Evolutionary conservation across 352 stramenopile species (phyloP).

Genomic region (Phytophthora sojae): DNA sequence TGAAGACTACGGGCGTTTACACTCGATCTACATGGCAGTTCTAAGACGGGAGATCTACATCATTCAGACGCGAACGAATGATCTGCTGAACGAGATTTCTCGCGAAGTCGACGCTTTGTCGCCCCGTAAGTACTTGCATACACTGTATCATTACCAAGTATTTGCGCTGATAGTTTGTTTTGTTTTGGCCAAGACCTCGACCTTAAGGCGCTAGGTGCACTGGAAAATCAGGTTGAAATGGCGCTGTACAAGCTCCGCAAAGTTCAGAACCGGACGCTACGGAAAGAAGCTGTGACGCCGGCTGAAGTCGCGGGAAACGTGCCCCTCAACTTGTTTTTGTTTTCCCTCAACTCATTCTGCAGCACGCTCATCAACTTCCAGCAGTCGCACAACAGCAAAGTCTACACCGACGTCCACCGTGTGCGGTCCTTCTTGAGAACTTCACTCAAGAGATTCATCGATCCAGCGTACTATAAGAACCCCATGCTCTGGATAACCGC

Average conservation of each 20-base stretch:
- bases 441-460: conserved; percentile 55
- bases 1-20: conserved; percentile 67
- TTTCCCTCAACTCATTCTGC: conserved; percentile 82
- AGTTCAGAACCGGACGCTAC: conserved; percentile 61
- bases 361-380: conserved; percentile 74
- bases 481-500: conserved; percentile 49
- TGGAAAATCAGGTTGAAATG: conserved; percentile 72
- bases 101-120: conserved; percentile 53
- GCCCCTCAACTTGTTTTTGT: conserved; percentile 78
- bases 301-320: conserved; percentile 77
- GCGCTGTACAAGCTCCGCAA: conserved; percentile 65
- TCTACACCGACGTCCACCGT: conserved; percentile 51
- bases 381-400: conserved; percentile 62
- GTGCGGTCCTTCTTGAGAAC: conserved; percentile 53
- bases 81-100: conserved; percentile 71
- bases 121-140: conserved; percentile 39
- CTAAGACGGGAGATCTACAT: conserved; percentile 79
- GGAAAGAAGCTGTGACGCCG: conserved; percentile 49
- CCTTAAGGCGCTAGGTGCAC: conserved; percentile 43
- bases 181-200: conserved; percentile 45
- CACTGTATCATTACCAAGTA: no score
- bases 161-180: neutral
- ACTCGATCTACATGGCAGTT: conserved; percentile 68
- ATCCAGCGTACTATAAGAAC: conserved; percentile 49
- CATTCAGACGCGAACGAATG: conserved; percentile 67